A percentile compares a stretch with the other conserved stretches of the same genome.
These are phyloP conservation scores for Ogataea dorogensis DNA, from an alignment of 805 yeast genomes.

Conservation along the genomic window DNA sequence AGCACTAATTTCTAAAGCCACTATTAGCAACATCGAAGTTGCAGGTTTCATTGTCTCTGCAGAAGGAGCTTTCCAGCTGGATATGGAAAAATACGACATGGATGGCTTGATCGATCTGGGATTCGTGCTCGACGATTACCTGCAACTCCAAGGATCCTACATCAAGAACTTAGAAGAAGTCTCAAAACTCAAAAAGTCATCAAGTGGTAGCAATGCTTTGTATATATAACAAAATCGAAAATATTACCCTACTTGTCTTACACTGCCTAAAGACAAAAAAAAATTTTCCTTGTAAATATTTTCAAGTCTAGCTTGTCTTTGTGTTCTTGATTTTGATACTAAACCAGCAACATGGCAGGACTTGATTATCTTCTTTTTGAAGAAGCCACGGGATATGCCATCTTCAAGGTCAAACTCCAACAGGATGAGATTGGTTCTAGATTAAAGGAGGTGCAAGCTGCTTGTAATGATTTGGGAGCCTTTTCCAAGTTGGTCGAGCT, in stretches of 20 bases:
- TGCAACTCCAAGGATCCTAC: conserved; percentile 11
- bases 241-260: conserved; percentile 12
- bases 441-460: conserved; percentile 90
- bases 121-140: conserved; percentile 16
- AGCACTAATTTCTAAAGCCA: conserved; percentile 36
- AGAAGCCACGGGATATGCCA: conserved; percentile 98
- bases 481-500: conserved; percentile 92
- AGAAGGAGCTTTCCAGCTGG: conserved; percentile 46
- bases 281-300: conserved; percentile 11
- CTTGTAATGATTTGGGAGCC: conserved; percentile 77
- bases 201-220: conserved; percentile 20
- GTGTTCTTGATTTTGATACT: conserved; percentile 6
- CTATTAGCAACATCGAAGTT: conserved; percentile 9
- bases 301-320: conserved; percentile 8
- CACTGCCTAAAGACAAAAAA: conserved; percentile 11
- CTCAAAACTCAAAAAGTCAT: conserved; percentile 17
- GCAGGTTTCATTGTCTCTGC: conserved; percentile 36
- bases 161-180: conserved; percentile 10
- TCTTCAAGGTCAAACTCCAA: conserved; percentile 89
- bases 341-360: conserved; percentile 49
- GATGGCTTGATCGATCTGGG: conserved; percentile 42
- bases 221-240: conserved; percentile 13
- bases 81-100: conserved; percentile 41
- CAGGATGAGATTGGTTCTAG: conserved; percentile 93
- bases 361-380: conserved; percentile 91